phyloP scores from a whole-genome alignment of 108 stramenopile species.

The Cyclotella choctawhatcheeana region DNA sequence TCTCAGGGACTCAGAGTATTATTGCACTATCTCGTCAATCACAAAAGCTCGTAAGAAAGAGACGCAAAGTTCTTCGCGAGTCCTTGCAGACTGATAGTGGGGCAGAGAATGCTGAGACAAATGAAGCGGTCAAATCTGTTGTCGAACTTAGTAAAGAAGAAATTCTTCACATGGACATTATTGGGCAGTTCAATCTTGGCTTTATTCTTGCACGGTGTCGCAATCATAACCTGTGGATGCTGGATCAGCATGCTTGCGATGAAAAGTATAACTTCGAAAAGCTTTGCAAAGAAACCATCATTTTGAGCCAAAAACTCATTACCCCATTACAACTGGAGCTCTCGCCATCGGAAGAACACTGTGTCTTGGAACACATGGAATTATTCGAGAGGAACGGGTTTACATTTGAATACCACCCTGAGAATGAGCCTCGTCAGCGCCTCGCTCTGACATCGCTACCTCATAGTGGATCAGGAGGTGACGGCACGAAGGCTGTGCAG shows the following conservation, averaged over 20 bases:
- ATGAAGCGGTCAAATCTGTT: conserved; percentile 1
- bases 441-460: conserved; percentile 89
- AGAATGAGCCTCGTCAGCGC: conserved; percentile 81
- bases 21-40: conserved; percentile 38
- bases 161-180: conserved; percentile 77
- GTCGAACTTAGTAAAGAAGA: conserved; percentile 69
- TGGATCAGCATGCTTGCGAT: conserved; percentile 96
- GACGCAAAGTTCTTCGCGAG: conserved; percentile 27
- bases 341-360: conserved; percentile 86
- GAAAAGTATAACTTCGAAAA: conserved; percentile 86
- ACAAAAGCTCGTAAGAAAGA: conserved; percentile 24
- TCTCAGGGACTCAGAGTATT: conserved; percentile 47
- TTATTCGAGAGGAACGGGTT: conserved; percentile 95
- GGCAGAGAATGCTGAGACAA: background rate
- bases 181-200: conserved; percentile 96
- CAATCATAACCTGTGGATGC: conserved; percentile 90
- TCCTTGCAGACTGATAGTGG: conserved; percentile 18
- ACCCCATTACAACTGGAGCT: conserved; percentile 88
- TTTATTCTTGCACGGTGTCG: conserved; percentile 88
- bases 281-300: conserved; percentile 68
- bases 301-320: conserved; percentile 84
- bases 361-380: conserved; percentile 88
- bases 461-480: conserved; percentile 84
- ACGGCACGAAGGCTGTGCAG: conserved; percentile 90
- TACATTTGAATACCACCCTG: conserved; percentile 73